These are phyloP conservation scores for Puccinia polysora DNA, from an alignment of 1,284 basidiomycete genomes.

Conservation along the genomic window DNA sequence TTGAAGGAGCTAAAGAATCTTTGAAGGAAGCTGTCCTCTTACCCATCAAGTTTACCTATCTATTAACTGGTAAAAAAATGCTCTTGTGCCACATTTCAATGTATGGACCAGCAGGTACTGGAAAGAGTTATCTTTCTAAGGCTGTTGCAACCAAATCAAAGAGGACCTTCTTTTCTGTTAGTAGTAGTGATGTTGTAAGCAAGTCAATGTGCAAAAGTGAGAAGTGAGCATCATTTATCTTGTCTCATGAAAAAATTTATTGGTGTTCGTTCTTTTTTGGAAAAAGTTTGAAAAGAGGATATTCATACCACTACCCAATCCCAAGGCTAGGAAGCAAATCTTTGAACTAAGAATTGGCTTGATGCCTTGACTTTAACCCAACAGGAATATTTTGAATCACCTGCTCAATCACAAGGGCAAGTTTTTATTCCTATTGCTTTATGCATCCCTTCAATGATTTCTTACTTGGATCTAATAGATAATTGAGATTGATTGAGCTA, in stretches of 20 bases:
- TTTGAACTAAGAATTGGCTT: slow-evolving; percentile 92
- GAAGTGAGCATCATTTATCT: slow-evolving; percentile 59
- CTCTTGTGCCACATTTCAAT: slow-evolving; percentile 94
- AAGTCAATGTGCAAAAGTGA: slow-evolving; percentile 99
- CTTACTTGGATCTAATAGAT: too few species aligned
- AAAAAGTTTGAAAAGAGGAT: slow-evolving; percentile 98
- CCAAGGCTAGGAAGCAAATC: slow-evolving; percentile 88
- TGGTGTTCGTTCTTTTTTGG: slow-evolving; percentile 20
- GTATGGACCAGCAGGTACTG: slow-evolving; percentile 93
- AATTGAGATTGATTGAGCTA: too few species aligned
- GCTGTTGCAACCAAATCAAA: slow-evolving; percentile 99
- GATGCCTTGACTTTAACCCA: slow-evolving; percentile 78
- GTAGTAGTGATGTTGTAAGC: slow-evolving; percentile 88
- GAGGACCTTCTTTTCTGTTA: slow-evolving; percentile 98
- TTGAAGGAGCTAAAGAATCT: too few species aligned
- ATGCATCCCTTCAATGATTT: neutral
- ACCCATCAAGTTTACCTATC: slow-evolving; percentile 96
- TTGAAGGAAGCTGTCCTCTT: slow-evolving; percentile 97
- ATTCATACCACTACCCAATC: slow-evolving; percentile 86
- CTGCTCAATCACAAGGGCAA: slow-evolving; percentile 78
- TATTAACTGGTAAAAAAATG: slow-evolving; percentile 95
- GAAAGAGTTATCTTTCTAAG: slow-evolving; percentile 91
- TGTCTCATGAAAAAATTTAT: slow-evolving; percentile 17
- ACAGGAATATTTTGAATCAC: slow-evolving; percentile 76
- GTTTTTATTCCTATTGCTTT: slow-evolving; percentile 47